Percentiles rank a stretch among this genome's conserved stretches.
Conservation (phyloP, 2,329 filamentous ascomycete species). For the Byssothecium circinans region DNA sequence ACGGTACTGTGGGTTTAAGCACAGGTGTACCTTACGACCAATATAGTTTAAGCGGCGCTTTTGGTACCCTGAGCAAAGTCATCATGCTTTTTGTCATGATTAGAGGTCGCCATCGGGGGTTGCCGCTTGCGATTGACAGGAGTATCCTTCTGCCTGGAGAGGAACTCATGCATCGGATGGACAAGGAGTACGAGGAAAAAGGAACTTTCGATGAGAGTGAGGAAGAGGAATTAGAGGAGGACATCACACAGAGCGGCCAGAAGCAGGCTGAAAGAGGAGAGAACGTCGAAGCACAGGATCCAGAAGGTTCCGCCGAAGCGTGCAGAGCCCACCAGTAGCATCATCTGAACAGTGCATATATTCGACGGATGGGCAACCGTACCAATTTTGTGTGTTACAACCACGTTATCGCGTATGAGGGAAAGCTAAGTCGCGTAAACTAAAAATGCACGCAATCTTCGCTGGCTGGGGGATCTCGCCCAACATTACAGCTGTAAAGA, state of each 20-base stretch:
- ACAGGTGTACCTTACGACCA: conserved; percentile 57
- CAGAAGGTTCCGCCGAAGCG: too few relatives aligned
- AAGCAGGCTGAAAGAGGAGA: too few relatives aligned
- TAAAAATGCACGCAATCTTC: too few relatives aligned
- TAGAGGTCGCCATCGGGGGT: conserved; percentile 30
- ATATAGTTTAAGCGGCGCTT: conserved; percentile 59
- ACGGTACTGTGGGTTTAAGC: conserved; percentile 64
- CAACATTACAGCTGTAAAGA: too few relatives aligned
- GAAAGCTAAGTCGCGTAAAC: too few relatives aligned
- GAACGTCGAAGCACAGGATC: too few relatives aligned
- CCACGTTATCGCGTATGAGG: too few relatives aligned
- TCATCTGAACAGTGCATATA: too few relatives aligned
- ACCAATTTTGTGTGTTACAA: too few relatives aligned
- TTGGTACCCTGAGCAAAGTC: conserved; percentile 60
- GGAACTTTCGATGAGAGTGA: conserved; percentile 3
- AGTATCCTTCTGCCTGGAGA: conserved; percentile 37
- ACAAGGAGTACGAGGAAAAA: conserved; percentile 30
- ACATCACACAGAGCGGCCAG: conserved; percentile 20
- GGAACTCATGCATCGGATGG: conserved; percentile 39
- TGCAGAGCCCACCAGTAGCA: too few relatives aligned
- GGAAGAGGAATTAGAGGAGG: conserved; percentile 18
- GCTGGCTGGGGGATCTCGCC: conserved; percentile 15
- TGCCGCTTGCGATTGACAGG: conserved; percentile 35
- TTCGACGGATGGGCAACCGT: too few relatives aligned
- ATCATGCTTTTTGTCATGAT: conserved; percentile 61